Evolutionary conservation across 345 rosid genomes (phyloP).

Genomic region (Luvunga scandens): DNA sequence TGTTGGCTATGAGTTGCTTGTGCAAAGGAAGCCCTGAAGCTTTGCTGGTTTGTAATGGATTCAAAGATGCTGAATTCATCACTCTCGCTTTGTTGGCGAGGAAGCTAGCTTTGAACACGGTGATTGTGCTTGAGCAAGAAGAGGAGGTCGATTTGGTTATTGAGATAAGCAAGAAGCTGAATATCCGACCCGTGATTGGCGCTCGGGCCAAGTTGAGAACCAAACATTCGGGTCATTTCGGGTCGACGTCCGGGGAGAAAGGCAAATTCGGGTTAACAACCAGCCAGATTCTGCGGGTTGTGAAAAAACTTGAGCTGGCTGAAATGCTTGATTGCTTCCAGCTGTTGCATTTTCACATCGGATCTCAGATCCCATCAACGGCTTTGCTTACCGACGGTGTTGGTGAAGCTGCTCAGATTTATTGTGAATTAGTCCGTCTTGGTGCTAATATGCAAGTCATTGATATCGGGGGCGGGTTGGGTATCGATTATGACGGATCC

Average conservation of each 20-base stretch:
- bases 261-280: conserved; percentile 91
- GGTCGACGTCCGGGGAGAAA: conserved; percentile 97
- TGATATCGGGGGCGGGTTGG: conserved; percentile 89
- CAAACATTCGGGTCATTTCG: conserved; percentile 88
- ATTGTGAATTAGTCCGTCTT: conserved; percentile 82
- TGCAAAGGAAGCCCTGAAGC: conserved; percentile 74
- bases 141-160: conserved; percentile 86
- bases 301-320: conserved; percentile 46
- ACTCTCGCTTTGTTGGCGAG: conserved; percentile 70
- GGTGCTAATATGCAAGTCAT: conserved; percentile 81
- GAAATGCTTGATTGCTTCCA: conserved; percentile 89
- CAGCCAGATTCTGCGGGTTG: conserved; percentile 72
- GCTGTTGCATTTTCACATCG: conserved; percentile 86
- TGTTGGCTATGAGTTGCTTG: conserved; percentile 82
- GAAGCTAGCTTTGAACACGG: conserved; percentile 66
- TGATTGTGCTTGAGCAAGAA: conserved; percentile 89
- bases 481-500: conserved; percentile 93
- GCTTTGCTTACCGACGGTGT: conserved; percentile 68
- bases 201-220: conserved; percentile 86
- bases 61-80: conserved; percentile 79
- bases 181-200: conserved; percentile 68
- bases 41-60: conserved; percentile 80
- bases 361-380: conserved; percentile 90
- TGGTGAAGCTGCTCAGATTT: conserved; percentile 82
- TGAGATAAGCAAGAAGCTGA: conserved; percentile 56